Conservation (phyloP, 441 rosid species). For the Corymbia citriodora region DNA sequence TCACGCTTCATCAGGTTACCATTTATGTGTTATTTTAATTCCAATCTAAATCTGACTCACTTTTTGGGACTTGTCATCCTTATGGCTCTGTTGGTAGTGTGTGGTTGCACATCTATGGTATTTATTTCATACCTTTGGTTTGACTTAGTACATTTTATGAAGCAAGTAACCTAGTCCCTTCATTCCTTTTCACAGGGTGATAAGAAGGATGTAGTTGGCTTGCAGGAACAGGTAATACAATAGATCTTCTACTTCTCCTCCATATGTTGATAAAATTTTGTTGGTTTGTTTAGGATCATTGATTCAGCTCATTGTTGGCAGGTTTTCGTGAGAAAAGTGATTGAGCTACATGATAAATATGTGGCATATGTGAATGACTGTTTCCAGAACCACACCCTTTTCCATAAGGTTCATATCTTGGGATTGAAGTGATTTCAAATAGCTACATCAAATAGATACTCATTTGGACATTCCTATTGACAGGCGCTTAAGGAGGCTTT, state of each 20-base stretch:
- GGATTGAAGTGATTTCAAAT: neutral
- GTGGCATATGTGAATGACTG: slow-evolving; percentile 39
- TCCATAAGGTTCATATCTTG: slow-evolving; percentile 35
- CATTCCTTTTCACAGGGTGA: slow-evolving; percentile 38
- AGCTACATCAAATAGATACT: neutral
- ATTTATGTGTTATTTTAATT: neutral
- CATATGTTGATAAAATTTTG: neutral
- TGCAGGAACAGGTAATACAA: slow-evolving; percentile 42
- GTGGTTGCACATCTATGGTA: neutral
- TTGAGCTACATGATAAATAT: slow-evolving; percentile 44
- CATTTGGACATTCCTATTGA: neutral
- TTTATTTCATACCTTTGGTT: neutral
- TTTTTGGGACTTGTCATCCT: neutral
- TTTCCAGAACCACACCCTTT: slow-evolving; percentile 37
- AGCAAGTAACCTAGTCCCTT: neutral
- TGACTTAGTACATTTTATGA: neutral
- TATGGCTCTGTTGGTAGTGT: neutral
- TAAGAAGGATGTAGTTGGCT: slow-evolving; percentile 57
- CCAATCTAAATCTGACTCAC: neutral
- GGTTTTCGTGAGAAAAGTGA: slow-evolving; percentile 46
- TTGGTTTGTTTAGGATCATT: slow-evolving; percentile 3
- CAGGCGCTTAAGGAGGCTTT: neutral
- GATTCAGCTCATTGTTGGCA: slow-evolving; percentile 11
- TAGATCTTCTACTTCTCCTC: neutral
- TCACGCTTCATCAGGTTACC: neutral